These are phyloP conservation scores for Neocallimastix lanati DNA, from an alignment of 192 early-diverging fungal species.

Conservation along the genomic window DNA sequence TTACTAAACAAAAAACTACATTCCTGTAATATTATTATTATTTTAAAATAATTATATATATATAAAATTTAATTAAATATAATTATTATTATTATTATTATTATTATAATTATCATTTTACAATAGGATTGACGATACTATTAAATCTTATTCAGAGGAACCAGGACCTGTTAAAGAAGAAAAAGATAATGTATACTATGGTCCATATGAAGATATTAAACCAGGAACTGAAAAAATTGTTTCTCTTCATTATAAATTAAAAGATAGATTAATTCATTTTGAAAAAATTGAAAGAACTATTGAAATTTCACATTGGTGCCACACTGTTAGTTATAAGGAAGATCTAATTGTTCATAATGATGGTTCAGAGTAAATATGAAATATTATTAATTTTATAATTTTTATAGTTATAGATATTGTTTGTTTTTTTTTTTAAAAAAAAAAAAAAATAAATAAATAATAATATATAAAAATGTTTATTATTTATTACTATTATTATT, in stretches of 20 bases:
- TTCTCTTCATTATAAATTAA: not conserved
- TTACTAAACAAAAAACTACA: not conserved
- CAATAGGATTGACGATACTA: not conserved
- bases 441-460: too few relatives aligned
- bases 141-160: not conserved
- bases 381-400: too few relatives aligned
- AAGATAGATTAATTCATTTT: slow-evolving; percentile 3
- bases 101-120: too few relatives aligned
- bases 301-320: slow-evolving; percentile 69
- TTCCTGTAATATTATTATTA: too few relatives aligned
- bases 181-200: not conserved
- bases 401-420: too few relatives aligned
- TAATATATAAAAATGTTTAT: too few relatives aligned
- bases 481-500: too few relatives aligned
- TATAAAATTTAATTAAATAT: too few relatives aligned
- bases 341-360: slow-evolving; percentile 52
- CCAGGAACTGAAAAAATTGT: not conserved
- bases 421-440: too few relatives aligned
- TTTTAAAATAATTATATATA: too few relatives aligned
- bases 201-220: not conserved
- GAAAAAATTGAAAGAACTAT: slow-evolving; percentile 45
- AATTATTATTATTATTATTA: too few relatives aligned
- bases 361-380: slow-evolving; percentile 51
- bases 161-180: not conserved
- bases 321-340: slow-evolving; percentile 66